Conservation (phyloP, 495 filamentous ascomycete species). For the Copromyces sp. region DNA sequence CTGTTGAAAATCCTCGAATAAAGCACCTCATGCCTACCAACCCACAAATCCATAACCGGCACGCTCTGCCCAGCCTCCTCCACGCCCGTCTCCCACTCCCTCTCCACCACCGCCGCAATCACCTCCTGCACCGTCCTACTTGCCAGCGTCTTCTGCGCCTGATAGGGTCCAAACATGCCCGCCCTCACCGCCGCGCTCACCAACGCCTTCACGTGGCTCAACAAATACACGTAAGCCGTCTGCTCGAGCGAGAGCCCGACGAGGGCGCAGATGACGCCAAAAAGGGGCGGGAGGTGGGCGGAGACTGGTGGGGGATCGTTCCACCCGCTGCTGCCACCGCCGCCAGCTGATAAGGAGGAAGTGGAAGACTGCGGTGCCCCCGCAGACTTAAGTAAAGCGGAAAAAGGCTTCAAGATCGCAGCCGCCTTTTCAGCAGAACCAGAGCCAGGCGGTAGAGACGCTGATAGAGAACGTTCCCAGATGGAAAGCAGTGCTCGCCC, state of each 20-base stretch:
- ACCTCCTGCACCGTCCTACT: slow-evolving; percentile 48
- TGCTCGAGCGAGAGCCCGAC: slow-evolving; percentile 53
- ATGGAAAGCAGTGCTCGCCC: slow-evolving; percentile 76
- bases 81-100: slow-evolving; percentile 45
- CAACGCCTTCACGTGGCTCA: slow-evolving; percentile 81
- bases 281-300: slow-evolving; percentile 72
- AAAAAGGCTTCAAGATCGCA: slow-evolving; percentile 23
- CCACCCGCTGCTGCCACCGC: background rate
- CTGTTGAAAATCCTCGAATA: slow-evolving; percentile 95
- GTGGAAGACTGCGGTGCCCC: background rate
- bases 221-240: slow-evolving; percentile 73
- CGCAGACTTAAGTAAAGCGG: slow-evolving; percentile 19
- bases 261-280: slow-evolving; percentile 58
- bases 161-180: slow-evolving; percentile 84
- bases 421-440: slow-evolving; percentile 6
- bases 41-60: slow-evolving; percentile 84
- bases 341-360: background rate
- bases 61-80: slow-evolving; percentile 81
- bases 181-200: slow-evolving; percentile 83
- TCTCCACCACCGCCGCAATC: slow-evolving; percentile 50
- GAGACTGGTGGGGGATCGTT: slow-evolving; percentile 26
- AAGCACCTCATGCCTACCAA: slow-evolving; percentile 86
- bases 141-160: slow-evolving; percentile 72
- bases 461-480: slow-evolving; percentile 69
- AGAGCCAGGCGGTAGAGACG: background rate